Conservation (phyloP, 23 red algal species). For the Cyanidioschyzon merolae region DNA sequence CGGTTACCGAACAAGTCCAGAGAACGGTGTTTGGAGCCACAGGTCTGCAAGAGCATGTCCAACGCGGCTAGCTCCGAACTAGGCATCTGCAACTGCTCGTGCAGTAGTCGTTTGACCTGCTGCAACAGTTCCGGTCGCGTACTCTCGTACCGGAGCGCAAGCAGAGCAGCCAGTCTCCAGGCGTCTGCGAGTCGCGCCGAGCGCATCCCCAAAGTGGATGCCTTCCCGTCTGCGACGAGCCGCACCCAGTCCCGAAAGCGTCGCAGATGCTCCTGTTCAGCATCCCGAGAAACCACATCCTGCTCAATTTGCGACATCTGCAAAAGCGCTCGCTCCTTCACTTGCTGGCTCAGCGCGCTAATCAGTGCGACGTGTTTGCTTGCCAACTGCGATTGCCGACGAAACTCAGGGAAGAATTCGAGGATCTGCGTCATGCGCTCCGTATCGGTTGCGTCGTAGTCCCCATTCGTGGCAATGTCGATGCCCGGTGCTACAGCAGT, state of each 20-base stretch:
- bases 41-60: conserved; percentile 33
- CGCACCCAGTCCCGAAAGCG: not conserved
- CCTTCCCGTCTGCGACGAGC: not conserved
- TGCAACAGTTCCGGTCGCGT: conserved; percentile 28
- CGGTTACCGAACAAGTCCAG: conserved; percentile 82
- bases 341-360: conserved; percentile 65
- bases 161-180: conserved; percentile 58
- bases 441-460: not conserved
- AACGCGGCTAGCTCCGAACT: not conserved
- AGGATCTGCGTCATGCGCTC: conserved; percentile 86
- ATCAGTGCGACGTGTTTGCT: conserved; percentile 83
- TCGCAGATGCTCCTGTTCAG: conserved; percentile 66
- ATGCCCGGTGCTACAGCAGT: not conserved
- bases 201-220: not conserved
- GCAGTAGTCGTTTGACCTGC: conserved; percentile 33
- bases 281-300: conserved; percentile 74
- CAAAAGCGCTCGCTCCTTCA: conserved; percentile 46
- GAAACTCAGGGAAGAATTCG: conserved; percentile 78
- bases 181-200: conserved; percentile 32
- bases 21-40: conserved; percentile 33
- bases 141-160: conserved; percentile 67
- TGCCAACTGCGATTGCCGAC: conserved; percentile 52
- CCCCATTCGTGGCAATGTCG: not conserved
- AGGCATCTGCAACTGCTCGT: conserved; percentile 10
- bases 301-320: conserved; percentile 87